Percentiles rank a stretch among this genome's conserved stretches.
These are phyloP conservation scores for Pterocarpus santalinus DNA, from an alignment of 306 rosid genomes.

Conservation along the genomic window DNA sequence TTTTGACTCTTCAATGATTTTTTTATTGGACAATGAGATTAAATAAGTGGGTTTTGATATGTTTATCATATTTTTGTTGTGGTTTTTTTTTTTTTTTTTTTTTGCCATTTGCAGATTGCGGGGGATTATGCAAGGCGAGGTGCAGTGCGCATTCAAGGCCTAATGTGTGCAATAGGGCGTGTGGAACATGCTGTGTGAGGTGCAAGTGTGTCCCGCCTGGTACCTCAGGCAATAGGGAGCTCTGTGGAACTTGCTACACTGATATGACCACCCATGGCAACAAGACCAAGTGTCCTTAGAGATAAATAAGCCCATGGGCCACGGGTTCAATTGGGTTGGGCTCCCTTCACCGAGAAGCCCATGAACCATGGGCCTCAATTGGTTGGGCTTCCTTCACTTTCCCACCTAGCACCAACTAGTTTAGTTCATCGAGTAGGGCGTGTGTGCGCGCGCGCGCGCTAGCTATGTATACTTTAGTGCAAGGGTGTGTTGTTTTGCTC, in stretches of 20 bases:
- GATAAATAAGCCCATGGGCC: not conserved
- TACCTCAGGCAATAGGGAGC: constrained; percentile 70
- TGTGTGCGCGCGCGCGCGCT: not conserved
- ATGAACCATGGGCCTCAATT: not conserved
- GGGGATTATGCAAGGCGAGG: constrained; percentile 57
- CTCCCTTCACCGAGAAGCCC: not conserved
- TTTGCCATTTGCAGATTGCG: constrained; percentile 56
- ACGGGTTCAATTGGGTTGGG: not conserved
- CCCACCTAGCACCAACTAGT: not conserved
- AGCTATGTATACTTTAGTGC: not conserved
- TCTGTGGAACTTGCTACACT: constrained; percentile 74
- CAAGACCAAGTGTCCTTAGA: constrained; percentile 66
- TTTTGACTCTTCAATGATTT: too few relatives aligned
- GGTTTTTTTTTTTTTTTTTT: not conserved
- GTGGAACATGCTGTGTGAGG: constrained; percentile 71
- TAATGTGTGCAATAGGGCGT: constrained; percentile 63
- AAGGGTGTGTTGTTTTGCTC: not conserved
- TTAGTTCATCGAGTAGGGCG: not conserved
- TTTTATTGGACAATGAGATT: too few relatives aligned
- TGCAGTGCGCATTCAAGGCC: constrained; percentile 68
- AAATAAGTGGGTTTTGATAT: too few relatives aligned
- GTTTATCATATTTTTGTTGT: not conserved
- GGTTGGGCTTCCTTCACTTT: not conserved
- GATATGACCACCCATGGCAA: constrained; percentile 74
- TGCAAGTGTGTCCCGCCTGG: constrained; percentile 87